Evolutionary conservation across 345 rosid genomes (phyloP).

Genomic region (Nephelium lappaceum): DNA sequence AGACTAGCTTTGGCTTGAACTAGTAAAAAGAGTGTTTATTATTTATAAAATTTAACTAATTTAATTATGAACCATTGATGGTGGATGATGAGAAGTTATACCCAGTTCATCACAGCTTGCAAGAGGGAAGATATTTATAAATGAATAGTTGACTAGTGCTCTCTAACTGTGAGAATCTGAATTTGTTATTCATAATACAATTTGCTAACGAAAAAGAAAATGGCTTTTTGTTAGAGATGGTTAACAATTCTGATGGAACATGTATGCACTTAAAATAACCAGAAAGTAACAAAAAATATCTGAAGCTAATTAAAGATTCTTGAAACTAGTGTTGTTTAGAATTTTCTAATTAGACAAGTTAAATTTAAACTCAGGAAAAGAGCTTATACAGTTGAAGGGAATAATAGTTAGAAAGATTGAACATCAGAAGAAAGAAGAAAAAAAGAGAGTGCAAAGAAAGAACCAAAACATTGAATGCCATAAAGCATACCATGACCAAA

Average conservation of each 20-base stretch:
- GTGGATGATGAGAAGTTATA: neutral
- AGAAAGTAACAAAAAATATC: neutral
- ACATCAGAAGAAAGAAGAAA: neutral
- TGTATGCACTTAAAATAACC: neutral
- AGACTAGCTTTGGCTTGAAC: neutral
- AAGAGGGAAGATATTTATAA: neutral
- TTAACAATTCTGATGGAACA: no score
- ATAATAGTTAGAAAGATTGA: neutral
- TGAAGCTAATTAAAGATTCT: conserved; percentile 5
- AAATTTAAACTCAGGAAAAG: neutral
- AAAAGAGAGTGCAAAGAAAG: neutral
- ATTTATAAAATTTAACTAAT: no score
- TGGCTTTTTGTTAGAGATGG: neutral
- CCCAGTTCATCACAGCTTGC: neutral
- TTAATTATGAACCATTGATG: neutral
- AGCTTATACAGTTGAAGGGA: neutral
- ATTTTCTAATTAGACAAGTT: no score
- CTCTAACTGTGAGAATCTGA: neutral
- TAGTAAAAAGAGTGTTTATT: neutral
- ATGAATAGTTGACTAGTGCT: neutral
- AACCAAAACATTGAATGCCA: conserved; percentile 5
- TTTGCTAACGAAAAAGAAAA: no score
- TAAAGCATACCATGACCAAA: conserved; percentile 25
- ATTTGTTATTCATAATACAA: no score
- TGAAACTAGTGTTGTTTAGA: neutral